Evolutionary conservation across 768 basidiomycete species (phyloP).

Genomic region (Boletus sensibilis): DNA sequence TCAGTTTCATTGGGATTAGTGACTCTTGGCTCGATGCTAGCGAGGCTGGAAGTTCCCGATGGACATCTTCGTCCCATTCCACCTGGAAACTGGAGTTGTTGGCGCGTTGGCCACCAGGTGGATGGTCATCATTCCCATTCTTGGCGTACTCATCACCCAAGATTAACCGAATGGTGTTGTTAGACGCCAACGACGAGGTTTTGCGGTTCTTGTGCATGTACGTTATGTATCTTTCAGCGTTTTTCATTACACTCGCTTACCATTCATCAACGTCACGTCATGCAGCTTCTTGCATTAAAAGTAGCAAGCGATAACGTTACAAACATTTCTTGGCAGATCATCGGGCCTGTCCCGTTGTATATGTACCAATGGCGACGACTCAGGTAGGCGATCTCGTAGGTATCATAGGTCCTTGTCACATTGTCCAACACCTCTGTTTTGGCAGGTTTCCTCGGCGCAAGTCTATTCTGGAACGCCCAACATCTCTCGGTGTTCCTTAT

Average conservation of each 20-base stretch:
- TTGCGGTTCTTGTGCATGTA: constrained; percentile 71
- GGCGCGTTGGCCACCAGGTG: constrained; percentile 49
- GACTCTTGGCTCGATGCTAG: constrained; percentile 61
- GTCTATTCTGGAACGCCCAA: constrained; percentile 66
- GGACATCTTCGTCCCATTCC: constrained; percentile 45
- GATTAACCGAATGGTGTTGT: constrained; percentile 46
- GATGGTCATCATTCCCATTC: constrained; percentile 55
- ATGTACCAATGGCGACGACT: constrained; percentile 60
- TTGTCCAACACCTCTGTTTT: background rate
- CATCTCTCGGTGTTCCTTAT: constrained; percentile 63
- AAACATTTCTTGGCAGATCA: no score
- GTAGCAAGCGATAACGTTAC: no score
- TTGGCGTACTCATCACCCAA: constrained; percentile 58
- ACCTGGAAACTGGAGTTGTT: constrained; percentile 46
- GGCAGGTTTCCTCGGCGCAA: constrained; percentile 61
- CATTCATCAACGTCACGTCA: background rate
- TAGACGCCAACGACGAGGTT: constrained; percentile 53
- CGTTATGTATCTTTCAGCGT: constrained; percentile 26
- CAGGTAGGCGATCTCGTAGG: constrained; percentile 39
- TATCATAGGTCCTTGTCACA: background rate
- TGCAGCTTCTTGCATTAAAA: constrained; percentile 53
- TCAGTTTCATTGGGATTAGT: constrained; percentile 64
- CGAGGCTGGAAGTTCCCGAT: constrained; percentile 51
- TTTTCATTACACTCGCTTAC: background rate
- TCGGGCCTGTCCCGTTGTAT: no score